These are phyloP conservation scores for Leccinum broughii DNA, from an alignment of 768 basidiomycete species.

Conservation along the genomic window DNA sequence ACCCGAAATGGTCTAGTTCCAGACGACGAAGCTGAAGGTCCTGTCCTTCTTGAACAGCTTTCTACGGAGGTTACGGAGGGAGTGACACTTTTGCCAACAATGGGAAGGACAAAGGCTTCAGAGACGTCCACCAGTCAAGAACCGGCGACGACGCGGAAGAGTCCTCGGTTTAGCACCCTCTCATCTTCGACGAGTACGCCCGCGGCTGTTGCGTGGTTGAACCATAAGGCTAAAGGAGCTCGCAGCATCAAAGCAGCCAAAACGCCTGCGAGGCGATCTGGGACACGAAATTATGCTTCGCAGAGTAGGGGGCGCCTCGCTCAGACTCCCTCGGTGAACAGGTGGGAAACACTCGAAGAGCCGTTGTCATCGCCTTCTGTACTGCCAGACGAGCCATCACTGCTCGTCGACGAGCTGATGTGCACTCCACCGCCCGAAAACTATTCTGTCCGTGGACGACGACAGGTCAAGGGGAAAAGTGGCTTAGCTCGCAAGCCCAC, in stretches of 20 bases:
- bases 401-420: constrained; percentile 34
- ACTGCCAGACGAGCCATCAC: constrained; percentile 29
- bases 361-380: constrained; percentile 28
- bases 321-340: constrained; percentile 13
- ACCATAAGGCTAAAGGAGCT: constrained; percentile 2
- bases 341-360: constrained; percentile 35
- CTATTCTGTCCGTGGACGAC: neutral
- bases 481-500: neutral
- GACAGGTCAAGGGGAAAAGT: constrained; percentile 16
- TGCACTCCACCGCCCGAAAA: constrained; percentile 26
- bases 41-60: constrained; percentile 25
- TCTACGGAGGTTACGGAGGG: constrained; percentile 20
- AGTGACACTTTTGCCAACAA: constrained; percentile 23
- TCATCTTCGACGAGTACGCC: constrained; percentile 14
- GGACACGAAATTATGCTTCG: too few relatives aligned
- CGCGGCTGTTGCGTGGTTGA: constrained; percentile 1
- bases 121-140: constrained; percentile 26
- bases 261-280: constrained; percentile 12
- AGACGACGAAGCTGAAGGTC: constrained; percentile 24
- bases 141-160: constrained; percentile 21
- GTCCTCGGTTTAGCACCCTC: constrained; percentile 14
- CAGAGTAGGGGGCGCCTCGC: neutral
- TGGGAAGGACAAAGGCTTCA: constrained; percentile 19
- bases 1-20: constrained; percentile 37
- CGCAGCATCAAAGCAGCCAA: constrained; percentile 7